These are phyloP conservation scores for Fusarium mexicanum DNA, from an alignment of 2,329 filamentous ascomycete genomes.

Conservation along the genomic window DNA sequence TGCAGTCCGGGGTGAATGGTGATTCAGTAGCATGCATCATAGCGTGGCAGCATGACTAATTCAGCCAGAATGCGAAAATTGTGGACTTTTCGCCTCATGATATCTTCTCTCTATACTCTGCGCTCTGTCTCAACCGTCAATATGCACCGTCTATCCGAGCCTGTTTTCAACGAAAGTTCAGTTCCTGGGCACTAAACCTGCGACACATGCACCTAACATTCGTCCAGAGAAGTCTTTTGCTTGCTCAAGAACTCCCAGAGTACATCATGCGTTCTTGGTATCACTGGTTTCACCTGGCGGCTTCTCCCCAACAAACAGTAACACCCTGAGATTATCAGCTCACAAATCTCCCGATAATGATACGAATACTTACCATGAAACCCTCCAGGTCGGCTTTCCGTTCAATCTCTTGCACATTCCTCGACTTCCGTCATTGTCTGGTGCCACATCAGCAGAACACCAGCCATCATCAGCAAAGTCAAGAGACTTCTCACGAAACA, in stretches of 20 bases:
- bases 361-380: conserved; percentile 64
- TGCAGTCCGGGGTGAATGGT: neutral
- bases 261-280: neutral
- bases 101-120: neutral
- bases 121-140: neutral
- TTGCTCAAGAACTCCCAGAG: neutral
- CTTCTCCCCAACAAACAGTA: conserved; percentile 29
- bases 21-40: neutral
- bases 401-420: conserved; percentile 70
- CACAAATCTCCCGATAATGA: neutral
- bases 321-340: conserved; percentile 24
- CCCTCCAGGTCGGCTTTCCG: conserved; percentile 63
- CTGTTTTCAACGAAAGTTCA: neutral
- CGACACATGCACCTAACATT: neutral
- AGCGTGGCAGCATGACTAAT: neutral
- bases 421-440: conserved; percentile 68
- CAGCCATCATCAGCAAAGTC: conserved; percentile 60
- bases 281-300: conserved; percentile 3
- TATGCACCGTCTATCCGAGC: neutral
- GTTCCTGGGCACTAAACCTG: neutral
- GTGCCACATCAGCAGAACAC: conserved; percentile 71
- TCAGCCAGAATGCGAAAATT: neutral
- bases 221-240: neutral
- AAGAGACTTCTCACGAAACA: conserved; percentile 62
- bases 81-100: neutral